Base-by-base conservation (phyloP, 495 filamentous ascomycete species). In the Xylaria cubensis region DNA sequence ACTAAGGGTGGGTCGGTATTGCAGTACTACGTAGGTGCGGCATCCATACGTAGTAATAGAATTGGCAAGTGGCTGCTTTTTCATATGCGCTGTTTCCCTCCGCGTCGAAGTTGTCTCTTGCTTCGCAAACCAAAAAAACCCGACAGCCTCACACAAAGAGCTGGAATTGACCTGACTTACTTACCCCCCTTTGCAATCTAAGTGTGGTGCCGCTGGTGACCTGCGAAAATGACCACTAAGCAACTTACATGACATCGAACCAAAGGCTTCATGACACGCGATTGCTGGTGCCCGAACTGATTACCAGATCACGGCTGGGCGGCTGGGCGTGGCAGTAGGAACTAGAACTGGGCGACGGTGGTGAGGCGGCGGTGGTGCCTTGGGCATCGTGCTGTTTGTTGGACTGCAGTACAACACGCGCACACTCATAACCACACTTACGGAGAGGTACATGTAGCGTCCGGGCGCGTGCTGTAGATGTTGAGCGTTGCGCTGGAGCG, bases 181-280 rank as follows among this genome's bases (percentile, higher is more conserved):
- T 3, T 24, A 10, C 29, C 19, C 10, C 29, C 4, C 32, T 34
- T 64, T 48, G 8, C 17, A 39, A 67, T 39, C 32, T 8, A 53
- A 67, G 46, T 42, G 34, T 29, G 56, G 48, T 36, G 65, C 65
- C 50, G n/a, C 50, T n/a, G 24, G 46, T 17, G 64, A 53, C 26
- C 15, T 67, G 55, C 26, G 17, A 44, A n/a, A 69, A 29, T 24
- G 41, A 12, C 42, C 34, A 64, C 34, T 21, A 56, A 56, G 50
- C 48, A 51, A 32, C 15, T 26, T 36, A 34, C 36, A 64, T 58
- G 59, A 56, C 59, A 19, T 34, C 46, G 59, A 29, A 4, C 68
- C 59, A 55, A 64, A 34, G 29, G 68, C 68, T 71, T 64, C 69
- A 64, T 71, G 69, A 64, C 59, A 71, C 69, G 69, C 46, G 56